A percentile compares a stretch with the other conserved stretches of the same genome.
Conservation (phyloP, 1,139 yeast species). For the Geotrichum candidum region DNA sequence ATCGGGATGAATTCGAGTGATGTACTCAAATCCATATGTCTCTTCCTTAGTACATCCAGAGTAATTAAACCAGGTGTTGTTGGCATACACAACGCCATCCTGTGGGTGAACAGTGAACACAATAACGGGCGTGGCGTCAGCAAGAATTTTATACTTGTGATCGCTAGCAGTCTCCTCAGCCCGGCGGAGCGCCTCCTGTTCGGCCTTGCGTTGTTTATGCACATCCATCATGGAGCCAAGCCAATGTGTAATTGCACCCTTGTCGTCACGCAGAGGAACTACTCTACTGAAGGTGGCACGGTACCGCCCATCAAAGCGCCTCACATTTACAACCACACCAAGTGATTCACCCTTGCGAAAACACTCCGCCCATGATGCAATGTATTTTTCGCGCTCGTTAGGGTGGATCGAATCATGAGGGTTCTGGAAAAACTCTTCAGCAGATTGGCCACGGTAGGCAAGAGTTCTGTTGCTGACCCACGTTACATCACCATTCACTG, state of each 20-base stretch:
- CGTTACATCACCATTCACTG: conserved; percentile 30
- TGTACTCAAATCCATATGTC: conserved; percentile 32
- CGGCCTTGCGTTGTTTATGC: conserved; percentile 34
- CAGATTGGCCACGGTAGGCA: conserved; percentile 33
- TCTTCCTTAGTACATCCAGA: conserved; percentile 31
- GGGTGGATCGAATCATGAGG: conserved; percentile 31
- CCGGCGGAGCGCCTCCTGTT: conserved; percentile 30
- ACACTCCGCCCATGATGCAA: conserved; percentile 30
- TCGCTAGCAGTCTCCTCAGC: conserved; percentile 34
- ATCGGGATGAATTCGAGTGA: conserved; percentile 28
- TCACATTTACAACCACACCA: conserved; percentile 30
- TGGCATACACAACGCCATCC: conserved; percentile 33
- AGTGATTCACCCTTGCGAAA: conserved; percentile 31
- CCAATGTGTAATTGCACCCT: conserved; percentile 35
- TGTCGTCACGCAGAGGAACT: conserved; percentile 33
- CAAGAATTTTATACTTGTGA: conserved; percentile 33
- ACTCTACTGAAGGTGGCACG: conserved; percentile 32
- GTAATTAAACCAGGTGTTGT: conserved; percentile 34
- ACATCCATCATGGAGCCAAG: conserved; percentile 37
- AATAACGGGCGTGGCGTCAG: conserved; percentile 35
- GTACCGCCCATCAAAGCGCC: conserved; percentile 34
- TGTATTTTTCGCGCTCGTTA: conserved; percentile 28
- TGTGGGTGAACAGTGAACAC: conserved; percentile 32
- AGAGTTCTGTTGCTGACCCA: conserved; percentile 36
- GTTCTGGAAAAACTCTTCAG: conserved; percentile 28